These are phyloP conservation scores for Rubus idaeus DNA, from an alignment of 306 rosid species.

Conservation along the genomic window DNA sequence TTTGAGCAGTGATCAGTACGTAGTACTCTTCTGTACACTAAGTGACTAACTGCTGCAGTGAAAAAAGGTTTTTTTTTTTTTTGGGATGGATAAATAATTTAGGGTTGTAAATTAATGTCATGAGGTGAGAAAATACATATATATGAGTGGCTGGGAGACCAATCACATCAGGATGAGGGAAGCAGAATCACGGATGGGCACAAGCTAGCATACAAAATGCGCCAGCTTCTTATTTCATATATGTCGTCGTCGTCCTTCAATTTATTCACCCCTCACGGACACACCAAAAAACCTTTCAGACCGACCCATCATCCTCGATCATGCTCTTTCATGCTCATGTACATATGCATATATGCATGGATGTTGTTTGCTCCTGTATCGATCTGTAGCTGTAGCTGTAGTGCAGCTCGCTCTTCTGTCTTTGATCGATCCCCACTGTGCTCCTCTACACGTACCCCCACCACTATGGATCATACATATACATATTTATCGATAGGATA, in stretches of 20 bases:
- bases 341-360: background rate
- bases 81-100: no score
- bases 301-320: background rate
- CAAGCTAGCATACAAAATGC: constrained; percentile 8
- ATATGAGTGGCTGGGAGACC: background rate
- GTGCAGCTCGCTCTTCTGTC: constrained; percentile 9
- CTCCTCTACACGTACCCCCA: background rate
- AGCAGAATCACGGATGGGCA: constrained; percentile 12
- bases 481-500: no score
- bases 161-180: background rate
- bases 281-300: background rate
- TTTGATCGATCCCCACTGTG: background rate
- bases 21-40: no score
- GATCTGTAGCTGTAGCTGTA: constrained; percentile 8
- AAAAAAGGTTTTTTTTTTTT: no score
- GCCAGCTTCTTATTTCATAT: background rate
- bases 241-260: constrained; percentile 12
- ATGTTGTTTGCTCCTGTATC: background rate
- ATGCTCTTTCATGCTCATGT: background rate
- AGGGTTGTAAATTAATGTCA: no score
- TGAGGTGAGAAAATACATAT: background rate
- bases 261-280: constrained; percentile 6
- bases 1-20: no score
- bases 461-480: background rate
- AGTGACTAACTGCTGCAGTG: no score